phyloP scores from a whole-genome alignment of 2,329 filamentous ascomycete genomes.

The Penicillium capsulatum region DNA sequence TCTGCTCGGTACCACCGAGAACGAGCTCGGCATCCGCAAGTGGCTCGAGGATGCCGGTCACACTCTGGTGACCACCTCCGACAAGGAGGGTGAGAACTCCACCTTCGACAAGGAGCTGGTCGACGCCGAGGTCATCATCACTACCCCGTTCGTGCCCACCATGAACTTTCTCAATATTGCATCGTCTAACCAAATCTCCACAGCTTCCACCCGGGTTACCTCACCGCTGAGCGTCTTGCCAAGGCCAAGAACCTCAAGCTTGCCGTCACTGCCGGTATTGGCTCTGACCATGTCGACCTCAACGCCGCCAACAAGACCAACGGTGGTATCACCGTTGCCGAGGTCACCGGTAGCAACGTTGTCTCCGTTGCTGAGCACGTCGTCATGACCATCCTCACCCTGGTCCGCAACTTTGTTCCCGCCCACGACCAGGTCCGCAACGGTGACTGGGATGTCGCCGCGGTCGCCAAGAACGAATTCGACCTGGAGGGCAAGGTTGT shows the following conservation, averaged over 20 bases:
- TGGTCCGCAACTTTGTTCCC: slow-evolving; percentile 97
- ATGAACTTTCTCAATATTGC: not conserved
- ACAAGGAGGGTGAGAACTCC: slow-evolving; percentile 93
- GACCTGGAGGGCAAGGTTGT: slow-evolving; percentile 97
- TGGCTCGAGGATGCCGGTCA: slow-evolving; percentile 98
- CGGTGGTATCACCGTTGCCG: slow-evolving; percentile 91
- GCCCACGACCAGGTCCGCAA: slow-evolving; percentile 87
- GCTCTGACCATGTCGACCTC: slow-evolving; percentile 96
- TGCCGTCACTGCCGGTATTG: slow-evolving; percentile 93
- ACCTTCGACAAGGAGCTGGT: slow-evolving; percentile 93
- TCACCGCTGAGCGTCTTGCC: slow-evolving; percentile 90
- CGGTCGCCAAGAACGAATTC: slow-evolving; percentile 95
- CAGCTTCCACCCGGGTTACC: slow-evolving; percentile 97
- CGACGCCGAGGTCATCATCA: slow-evolving; percentile 98
- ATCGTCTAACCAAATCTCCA: slow-evolving; percentile 6
- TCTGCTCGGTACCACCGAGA: slow-evolving; percentile 92
- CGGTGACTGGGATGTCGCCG: slow-evolving; percentile 94
- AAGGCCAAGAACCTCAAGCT: slow-evolving; percentile 99
- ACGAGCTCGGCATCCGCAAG: slow-evolving; percentile 93
- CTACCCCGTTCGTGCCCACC: slow-evolving; percentile 68
- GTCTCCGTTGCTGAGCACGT: slow-evolving; percentile 99
- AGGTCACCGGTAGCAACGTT: slow-evolving; percentile 97
- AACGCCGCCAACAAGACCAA: slow-evolving; percentile 98
- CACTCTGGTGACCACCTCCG: slow-evolving; percentile 92
- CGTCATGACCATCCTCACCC: slow-evolving; percentile 93